phyloP scores from a whole-genome alignment of 2,329 filamentous ascomycete species.

The Xenoacremonium recifei region DNA sequence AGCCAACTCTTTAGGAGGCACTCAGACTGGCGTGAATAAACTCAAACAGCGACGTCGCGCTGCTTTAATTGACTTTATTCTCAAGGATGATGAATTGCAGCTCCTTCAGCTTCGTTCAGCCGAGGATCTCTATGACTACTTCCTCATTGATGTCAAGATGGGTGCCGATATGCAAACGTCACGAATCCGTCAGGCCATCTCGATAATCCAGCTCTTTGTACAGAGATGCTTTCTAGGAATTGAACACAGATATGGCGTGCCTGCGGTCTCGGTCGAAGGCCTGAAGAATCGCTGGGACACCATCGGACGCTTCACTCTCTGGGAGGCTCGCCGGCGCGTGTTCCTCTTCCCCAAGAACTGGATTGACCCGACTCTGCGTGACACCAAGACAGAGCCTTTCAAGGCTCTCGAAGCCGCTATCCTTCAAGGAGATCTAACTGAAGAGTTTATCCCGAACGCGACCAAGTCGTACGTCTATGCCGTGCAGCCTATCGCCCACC shows the following conservation, averaged over 20 bases:
- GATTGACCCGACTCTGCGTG: conserved; percentile 6
- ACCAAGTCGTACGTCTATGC: not conserved
- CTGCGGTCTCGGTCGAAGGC: no score
- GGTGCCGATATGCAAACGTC: conserved; percentile 9
- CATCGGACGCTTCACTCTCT: conserved; percentile 1
- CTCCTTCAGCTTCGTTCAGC: no score
- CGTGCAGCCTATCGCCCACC: not conserved
- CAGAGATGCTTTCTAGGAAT: conserved; percentile 13
- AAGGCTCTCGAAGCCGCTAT: conserved; percentile 1
- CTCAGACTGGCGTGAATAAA: no score
- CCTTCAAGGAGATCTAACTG: conserved; percentile 2
- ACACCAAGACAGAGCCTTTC: conserved; percentile 6
- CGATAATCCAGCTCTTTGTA: conserved; percentile 12
- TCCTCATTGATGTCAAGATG: conserved; percentile 16
- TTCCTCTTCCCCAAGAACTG: conserved; percentile 12
- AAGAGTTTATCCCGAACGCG: no score
- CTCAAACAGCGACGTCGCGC: no score
- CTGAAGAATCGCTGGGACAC: no score
- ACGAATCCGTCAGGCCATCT: conserved; percentile 13
- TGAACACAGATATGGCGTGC: no score
- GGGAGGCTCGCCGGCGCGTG: conserved; percentile 5
- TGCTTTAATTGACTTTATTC: no score
- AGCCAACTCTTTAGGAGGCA: no score
- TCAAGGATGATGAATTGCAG: no score
- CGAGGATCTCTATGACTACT: conserved; percentile 6